phyloP scores from a whole-genome alignment of 495 filamentous ascomycete species.

The Penicillium robsamsonii region DNA sequence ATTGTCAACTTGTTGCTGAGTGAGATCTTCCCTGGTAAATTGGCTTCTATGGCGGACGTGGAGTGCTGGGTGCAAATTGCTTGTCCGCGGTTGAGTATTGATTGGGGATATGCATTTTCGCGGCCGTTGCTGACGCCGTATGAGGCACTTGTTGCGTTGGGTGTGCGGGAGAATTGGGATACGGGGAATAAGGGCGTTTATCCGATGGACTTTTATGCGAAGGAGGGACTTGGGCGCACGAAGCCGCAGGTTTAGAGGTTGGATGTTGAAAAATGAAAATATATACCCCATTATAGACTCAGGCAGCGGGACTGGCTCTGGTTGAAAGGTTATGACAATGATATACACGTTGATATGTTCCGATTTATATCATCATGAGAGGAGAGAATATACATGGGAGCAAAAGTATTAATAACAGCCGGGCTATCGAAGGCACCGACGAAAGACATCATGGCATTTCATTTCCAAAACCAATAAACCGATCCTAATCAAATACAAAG shows the following conservation, averaged over 20 bases:
- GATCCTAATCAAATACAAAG: constrained; percentile 22
- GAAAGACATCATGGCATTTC: constrained; percentile 16
- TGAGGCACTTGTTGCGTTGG: constrained; percentile 86
- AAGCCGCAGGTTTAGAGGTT: constrained; percentile 41
- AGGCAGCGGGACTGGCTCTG: constrained; percentile 22
- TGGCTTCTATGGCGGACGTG: constrained; percentile 87
- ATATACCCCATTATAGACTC: constrained; percentile 24
- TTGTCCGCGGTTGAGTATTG: constrained; percentile 90
- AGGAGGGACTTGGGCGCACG: constrained; percentile 83
- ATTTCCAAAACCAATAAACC: constrained; percentile 7
- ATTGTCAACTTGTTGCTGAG: constrained; percentile 80
- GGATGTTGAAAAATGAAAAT: constrained; percentile 3
- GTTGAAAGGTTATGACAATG: constrained; percentile 3
- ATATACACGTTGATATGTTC: constrained; percentile 1
- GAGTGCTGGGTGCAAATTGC: constrained; percentile 98
- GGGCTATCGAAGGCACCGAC: constrained; percentile 13
- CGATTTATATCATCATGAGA: neutral
- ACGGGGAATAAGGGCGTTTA: constrained; percentile 69
- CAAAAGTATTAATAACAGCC: constrained; percentile 7
- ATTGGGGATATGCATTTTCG: constrained; percentile 97
- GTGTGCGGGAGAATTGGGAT: constrained; percentile 72
- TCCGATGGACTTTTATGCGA: constrained; percentile 97
- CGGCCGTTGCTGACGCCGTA: constrained; percentile 89
- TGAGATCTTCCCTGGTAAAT: constrained; percentile 94
- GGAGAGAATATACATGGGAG: neutral